Evolutionary conservation across 1,284 basidiomycete species (phyloP).

Genomic region (Ustilago crameri): DNA sequence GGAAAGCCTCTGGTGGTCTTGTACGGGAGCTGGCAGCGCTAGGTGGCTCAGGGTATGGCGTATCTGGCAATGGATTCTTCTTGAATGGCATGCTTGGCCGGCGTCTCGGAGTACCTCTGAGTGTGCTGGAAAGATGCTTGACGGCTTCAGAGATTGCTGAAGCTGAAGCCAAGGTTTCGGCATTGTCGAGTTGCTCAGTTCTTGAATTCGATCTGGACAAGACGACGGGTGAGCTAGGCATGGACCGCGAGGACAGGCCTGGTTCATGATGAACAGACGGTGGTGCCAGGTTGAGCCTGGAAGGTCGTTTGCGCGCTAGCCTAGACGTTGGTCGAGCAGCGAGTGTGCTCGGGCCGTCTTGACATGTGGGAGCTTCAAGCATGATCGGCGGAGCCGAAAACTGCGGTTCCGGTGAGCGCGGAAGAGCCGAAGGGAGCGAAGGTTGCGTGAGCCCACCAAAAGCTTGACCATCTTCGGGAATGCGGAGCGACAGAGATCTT

Average conservation of each 20-base stretch:
- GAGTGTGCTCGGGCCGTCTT: constrained; percentile 15
- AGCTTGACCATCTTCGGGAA: constrained; percentile 36
- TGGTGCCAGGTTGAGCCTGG: constrained; percentile 38
- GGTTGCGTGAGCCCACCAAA: constrained; percentile 37
- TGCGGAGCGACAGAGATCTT: constrained; percentile 36
- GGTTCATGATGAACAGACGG: constrained; percentile 25
- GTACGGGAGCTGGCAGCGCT: constrained; percentile 33
- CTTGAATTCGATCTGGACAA: constrained; percentile 23
- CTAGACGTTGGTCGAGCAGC: constrained; percentile 16
- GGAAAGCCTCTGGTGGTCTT: constrained; percentile 53
- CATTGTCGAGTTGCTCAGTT: constrained; percentile 11
- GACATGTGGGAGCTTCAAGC: constrained; percentile 9
- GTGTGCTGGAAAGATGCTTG: constrained; percentile 56
- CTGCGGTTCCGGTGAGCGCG: constrained; percentile 2
- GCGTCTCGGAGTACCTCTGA: constrained; percentile 59
- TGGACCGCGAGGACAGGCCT: constrained; percentile 42
- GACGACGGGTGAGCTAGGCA: constrained; percentile 45
- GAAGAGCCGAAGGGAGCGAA: constrained; percentile 12
- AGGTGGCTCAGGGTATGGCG: constrained; percentile 19
- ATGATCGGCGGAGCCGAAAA: constrained; percentile 17
- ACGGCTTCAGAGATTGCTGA: constrained; percentile 40
- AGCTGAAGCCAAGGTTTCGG: constrained; percentile 5
- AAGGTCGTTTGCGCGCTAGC: constrained; percentile 42
- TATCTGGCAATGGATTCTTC: constrained; percentile 2
- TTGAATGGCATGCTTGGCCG: constrained; percentile 61